Conservation (phyloP, 352 stramenopile species). For the Globisporangium camurandrum region DNA sequence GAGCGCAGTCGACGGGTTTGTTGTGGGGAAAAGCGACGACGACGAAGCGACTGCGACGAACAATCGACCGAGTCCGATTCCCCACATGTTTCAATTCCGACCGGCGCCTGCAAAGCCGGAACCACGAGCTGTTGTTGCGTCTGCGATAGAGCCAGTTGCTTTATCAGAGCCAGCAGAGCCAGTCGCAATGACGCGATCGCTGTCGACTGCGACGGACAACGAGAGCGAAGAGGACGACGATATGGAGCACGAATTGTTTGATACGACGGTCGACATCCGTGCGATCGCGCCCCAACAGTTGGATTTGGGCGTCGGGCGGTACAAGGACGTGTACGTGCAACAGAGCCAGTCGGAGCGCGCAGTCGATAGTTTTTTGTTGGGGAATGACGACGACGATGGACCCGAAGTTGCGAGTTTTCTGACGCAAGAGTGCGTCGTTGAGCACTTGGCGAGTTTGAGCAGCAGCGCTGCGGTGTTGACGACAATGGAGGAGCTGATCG, state of each 20-base stretch:
- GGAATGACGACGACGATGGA: conserved; percentile 10
- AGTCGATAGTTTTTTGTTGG: conserved; percentile 40
- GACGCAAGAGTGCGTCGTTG: conserved; percentile 6
- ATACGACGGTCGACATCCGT: conserved; percentile 12
- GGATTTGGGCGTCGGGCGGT: conserved; percentile 49
- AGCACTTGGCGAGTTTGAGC: background rate
- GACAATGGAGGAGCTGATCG: conserved; percentile 33
- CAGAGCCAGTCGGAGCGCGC: conserved; percentile 29
- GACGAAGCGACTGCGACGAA: conserved; percentile 1
- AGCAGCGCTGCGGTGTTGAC: background rate
- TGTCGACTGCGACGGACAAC: conserved; percentile 6
- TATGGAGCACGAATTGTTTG: conserved; percentile 23
- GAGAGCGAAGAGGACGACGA: conserved; percentile 16
- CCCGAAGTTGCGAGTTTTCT: conserved; percentile 8
- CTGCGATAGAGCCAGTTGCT: too few species aligned
- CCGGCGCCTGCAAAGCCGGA: conserved; percentile 26
- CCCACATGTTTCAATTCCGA: conserved; percentile 63
- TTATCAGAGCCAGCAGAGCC: too few species aligned
- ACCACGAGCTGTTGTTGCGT: background rate
- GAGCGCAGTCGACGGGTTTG: conserved; percentile 17
- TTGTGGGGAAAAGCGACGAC: too few species aligned
- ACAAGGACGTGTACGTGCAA: conserved; percentile 29
- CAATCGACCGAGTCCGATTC: conserved; percentile 18
- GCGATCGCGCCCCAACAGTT: conserved; percentile 22
- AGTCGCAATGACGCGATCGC: background rate